Base-by-base conservation (phyloP, 108 stramenopile species). In the Skeletonema costatum region DNA sequence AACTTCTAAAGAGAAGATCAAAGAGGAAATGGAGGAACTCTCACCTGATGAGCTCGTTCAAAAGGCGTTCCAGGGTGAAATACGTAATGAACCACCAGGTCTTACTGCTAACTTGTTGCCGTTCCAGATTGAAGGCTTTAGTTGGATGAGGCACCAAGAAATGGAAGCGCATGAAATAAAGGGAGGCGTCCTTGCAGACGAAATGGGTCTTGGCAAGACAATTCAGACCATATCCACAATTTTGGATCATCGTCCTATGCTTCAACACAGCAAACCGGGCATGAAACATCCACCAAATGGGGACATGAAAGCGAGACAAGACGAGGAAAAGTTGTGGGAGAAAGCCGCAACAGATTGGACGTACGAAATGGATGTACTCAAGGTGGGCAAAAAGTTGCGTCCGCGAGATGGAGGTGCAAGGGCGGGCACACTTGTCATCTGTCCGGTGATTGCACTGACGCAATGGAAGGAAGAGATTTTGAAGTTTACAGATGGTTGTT, bases 391-490 rank as follows among this genome's bases (percentile, higher is more conserved):
- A 32, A 85, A 85, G 30, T 60, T 87, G n/a, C 42, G 72, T 42
- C 74, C 80, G 1, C 62, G 63, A 3, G 78, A 76, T 36, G 79
- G 75, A 9, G 86, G 72, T 7, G 85, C 72, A 31, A 82, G 93
- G 9, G 94, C 86, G 11, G 97, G 73, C 2, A 99, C 99, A 8
- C 77, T 99, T 13, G 96, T 99, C 5, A 76, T 99, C 25, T 97
- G 97, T 66, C 99, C 99, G 8, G 90, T 97, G 6, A 96, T 99
- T 53, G 99, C 99, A 6, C 63, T 99, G 48, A 85, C 85, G 33
- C 98, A 99, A 77, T 99, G 99, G 99, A 94, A 90, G 64, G 79
- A 87, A 21, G 99, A 99, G 76, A 96, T 99, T 58, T 92, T 93
- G 62, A 97, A 97, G 61, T 98, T 98, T 75, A 96, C 96, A 6